Base-by-base conservation (phyloP, 106 monocot species). In the Dendrobium catenatum region DNA sequence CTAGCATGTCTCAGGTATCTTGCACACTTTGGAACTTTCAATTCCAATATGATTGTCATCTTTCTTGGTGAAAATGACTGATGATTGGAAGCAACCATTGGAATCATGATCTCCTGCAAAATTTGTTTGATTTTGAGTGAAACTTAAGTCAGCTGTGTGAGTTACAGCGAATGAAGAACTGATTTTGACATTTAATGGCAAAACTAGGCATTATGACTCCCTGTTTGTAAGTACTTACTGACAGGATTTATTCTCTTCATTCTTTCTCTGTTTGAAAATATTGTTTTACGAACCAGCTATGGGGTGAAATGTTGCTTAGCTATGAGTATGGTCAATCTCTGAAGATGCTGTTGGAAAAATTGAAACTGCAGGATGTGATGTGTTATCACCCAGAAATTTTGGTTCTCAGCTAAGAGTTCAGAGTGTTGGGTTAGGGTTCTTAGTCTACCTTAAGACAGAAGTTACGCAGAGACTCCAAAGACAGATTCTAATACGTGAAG, bases 141-240 rank as follows among this genome's bases (percentile, higher is more conserved):
- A 18, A 74, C 43, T 74, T 74, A 19, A 44, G n/a, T 43, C 42
- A 19, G 13, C 43, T 44, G 20, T 20, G 43, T 43, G 43, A 20
- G 74, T 74, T 74, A 20, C 43, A 43, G n/a, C 44, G 43, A n/a
- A 19, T 44, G 20, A n/a, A 4, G 20, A 37, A 72, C 72, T 74
- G 42, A 42, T 18, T 74, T 41, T 6, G 43, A 20, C 18, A 74
- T 22, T 18, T 73, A 37, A 73, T 73, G 4, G 33, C 24, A 37
- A 73, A 16, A 17, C 18, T 37, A 33, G 73, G 33, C 73, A 73
- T 73, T 22, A 15, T 74, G 74, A 13, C 20, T 9, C 42, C 51
- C n/a, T 43, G 10, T 43, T 74, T 74, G 17, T 20, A 74, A 74
- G 74, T n/a, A 74, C 9, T 42, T 74, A 42, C n/a, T 74, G 74